A percentile compares a stretch with the other conserved stretches of the same genome.
These are phyloP conservation scores for Populus simonii DNA, from an alignment of 345 rosid species.

Conservation along the genomic window DNA sequence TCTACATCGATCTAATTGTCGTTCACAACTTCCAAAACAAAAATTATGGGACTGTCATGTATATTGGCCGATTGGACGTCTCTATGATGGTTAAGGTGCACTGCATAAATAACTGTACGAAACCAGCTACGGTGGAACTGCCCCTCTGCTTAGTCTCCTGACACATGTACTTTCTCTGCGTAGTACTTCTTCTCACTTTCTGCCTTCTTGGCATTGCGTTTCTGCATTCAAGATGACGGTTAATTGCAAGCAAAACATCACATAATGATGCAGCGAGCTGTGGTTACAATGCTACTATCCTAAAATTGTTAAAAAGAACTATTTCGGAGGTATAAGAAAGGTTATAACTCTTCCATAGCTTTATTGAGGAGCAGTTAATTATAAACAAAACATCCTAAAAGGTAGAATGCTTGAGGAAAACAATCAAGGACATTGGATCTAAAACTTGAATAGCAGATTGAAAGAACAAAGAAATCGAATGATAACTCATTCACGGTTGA, in stretches of 20 bases:
- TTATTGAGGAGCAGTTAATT: neutral
- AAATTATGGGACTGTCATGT: neutral
- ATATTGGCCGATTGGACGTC: constrained; percentile 5
- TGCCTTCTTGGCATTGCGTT: constrained; percentile 59
- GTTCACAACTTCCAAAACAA: neutral
- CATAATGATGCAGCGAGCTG: neutral
- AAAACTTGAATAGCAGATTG: neutral
- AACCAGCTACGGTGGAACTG: constrained; percentile 10
- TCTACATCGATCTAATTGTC: neutral
- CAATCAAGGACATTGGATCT: neutral
- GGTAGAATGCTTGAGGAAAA: neutral
- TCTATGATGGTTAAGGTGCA: constrained; percentile 9
- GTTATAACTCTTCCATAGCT: no score
- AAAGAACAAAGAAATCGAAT: neutral
- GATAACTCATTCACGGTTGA: neutral
- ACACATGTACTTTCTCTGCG: constrained; percentile 50
- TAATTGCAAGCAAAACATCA: neutral
- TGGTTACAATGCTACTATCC: neutral
- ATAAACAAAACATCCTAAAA: neutral
- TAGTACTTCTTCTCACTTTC: constrained; percentile 67
- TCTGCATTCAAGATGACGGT: constrained; percentile 31
- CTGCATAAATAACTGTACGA: constrained; percentile 13
- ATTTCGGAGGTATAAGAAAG: neutral
- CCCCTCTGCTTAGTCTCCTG: constrained; percentile 40
- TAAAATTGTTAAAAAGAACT: neutral